Percentiles rank a stretch among this genome's conserved stretches.
These are phyloP conservation scores for Boletus sp. DNA, from an alignment of 768 basidiomycete genomes.

Conservation along the genomic window DNA sequence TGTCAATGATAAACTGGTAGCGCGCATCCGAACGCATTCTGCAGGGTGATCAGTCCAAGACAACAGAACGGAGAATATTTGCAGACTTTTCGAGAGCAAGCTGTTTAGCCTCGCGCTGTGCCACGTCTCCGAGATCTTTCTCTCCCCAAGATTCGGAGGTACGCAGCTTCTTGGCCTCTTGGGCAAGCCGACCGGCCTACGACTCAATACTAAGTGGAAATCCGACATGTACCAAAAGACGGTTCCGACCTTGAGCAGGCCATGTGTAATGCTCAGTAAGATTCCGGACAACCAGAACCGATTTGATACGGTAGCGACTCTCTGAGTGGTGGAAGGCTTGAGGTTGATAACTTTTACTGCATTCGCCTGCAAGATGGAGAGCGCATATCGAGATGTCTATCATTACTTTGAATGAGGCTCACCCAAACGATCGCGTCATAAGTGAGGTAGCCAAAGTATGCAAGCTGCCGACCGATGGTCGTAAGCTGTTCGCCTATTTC, in stretches of 20 bases:
- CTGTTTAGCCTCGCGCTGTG: constrained; percentile 64
- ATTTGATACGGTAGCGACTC: constrained; percentile 64
- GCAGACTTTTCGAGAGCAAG: constrained; percentile 54
- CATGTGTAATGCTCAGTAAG: constrained; percentile 70
- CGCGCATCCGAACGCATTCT: constrained; percentile 66
- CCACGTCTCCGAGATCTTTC: constrained; percentile 66
- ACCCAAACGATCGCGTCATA: constrained; percentile 90
- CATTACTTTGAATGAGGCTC: constrained; percentile 22
- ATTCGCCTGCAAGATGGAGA: constrained; percentile 48
- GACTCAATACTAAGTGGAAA: background rate
- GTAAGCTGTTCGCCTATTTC: constrained; percentile 71
- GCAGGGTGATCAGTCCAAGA: constrained; percentile 9
- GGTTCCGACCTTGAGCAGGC: constrained; percentile 58
- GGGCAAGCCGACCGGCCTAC: constrained; percentile 60
- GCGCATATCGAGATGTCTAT: background rate
- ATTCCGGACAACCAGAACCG: constrained; percentile 91
- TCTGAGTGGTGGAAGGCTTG: constrained; percentile 57
- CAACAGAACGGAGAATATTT: background rate
- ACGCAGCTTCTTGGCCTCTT: constrained; percentile 55
- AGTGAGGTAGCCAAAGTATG: constrained; percentile 84
- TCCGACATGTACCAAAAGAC: background rate
- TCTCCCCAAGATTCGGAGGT: constrained; percentile 48
- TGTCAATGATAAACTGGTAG: constrained; percentile 81
- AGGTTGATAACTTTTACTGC: constrained; percentile 62
- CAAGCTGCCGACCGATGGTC: constrained; percentile 78